Evolutionary conservation across 1,284 basidiomycete genomes (phyloP).

Genomic region (Marasmius sp.): DNA sequence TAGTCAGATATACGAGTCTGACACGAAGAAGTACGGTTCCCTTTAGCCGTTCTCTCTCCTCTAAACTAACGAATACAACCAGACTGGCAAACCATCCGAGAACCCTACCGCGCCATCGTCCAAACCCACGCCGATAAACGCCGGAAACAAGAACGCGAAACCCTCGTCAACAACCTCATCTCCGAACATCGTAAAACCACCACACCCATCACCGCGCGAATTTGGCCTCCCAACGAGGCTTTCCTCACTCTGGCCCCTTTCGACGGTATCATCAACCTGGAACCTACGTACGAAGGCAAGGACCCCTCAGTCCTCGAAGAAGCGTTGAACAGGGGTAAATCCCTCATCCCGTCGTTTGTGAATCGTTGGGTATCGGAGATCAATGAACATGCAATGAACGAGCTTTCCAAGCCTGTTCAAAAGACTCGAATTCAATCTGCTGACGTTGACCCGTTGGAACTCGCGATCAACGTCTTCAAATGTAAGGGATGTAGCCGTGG

Average conservation of each 20-base stretch:
- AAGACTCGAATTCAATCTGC: neutral
- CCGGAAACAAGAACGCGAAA: neutral
- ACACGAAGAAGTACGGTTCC: neutral
- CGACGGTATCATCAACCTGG: neutral
- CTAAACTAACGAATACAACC: neutral
- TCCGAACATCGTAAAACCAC: neutral
- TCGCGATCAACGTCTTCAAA: neutral
- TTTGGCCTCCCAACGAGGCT: neutral
- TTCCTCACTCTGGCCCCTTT: neutral
- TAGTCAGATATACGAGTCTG: neutral
- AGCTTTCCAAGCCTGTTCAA: neutral
- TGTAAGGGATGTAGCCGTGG: neutral
- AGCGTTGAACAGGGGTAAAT: neutral
- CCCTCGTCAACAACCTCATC: neutral
- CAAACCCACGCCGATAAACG: neutral
- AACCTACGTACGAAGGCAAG: neutral
- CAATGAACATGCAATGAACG: neutral
- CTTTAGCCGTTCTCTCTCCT: neutral
- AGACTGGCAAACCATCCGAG: neutral
- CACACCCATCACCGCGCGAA: neutral
- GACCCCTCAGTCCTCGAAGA: neutral
- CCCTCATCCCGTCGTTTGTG: neutral
- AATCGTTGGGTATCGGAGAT: neutral
- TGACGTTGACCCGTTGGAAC: neutral
- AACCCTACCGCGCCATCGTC: neutral